These are phyloP conservation scores for Nicotiana otophora DNA, from an alignment of 257 asterid species.

Conservation along the genomic window DNA sequence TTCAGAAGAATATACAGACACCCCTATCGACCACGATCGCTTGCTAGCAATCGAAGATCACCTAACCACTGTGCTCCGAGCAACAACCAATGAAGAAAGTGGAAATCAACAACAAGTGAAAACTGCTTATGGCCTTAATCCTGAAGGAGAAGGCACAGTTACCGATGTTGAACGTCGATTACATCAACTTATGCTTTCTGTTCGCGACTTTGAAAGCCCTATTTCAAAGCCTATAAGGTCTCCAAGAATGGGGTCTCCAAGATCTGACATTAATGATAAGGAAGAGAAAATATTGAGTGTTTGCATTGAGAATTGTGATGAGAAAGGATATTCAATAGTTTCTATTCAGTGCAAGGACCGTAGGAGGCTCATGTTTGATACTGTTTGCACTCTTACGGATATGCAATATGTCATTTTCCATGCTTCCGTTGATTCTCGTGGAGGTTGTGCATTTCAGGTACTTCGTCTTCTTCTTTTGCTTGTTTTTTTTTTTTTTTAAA, in stretches of 20 bases:
- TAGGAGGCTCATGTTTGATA: slow-evolving; percentile 71
- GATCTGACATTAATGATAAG: slow-evolving; percentile 20
- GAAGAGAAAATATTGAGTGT: slow-evolving; percentile 34
- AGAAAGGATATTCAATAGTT: slow-evolving; percentile 66
- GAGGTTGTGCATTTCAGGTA: slow-evolving; percentile 67
- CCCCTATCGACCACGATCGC: slow-evolving; percentile 51
- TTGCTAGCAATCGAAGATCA: slow-evolving; percentile 60
- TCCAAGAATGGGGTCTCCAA: background rate
- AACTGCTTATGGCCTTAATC: slow-evolving; percentile 42
- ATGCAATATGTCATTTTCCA: slow-evolving; percentile 72
- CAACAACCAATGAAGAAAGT: slow-evolving; percentile 35
- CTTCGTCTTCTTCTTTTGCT: background rate
- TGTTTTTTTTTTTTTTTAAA: no score
- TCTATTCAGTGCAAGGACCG: slow-evolving; percentile 59
- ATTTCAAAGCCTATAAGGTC: background rate
- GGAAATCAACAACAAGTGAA: slow-evolving; percentile 38
- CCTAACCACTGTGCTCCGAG: slow-evolving; percentile 56
- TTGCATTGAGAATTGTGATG: slow-evolving; percentile 54
- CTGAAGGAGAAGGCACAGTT: slow-evolving; percentile 41
- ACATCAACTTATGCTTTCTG: slow-evolving; percentile 73
- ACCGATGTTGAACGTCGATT: slow-evolving; percentile 58
- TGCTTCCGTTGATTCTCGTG: slow-evolving; percentile 60
- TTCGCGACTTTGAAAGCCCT: slow-evolving; percentile 46
- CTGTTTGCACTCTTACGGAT: slow-evolving; percentile 74
- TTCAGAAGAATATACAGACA: slow-evolving; percentile 31